These are phyloP conservation scores for Amaranthus hypochondriacus DNA, from an alignment of 148 eudicot species.

Conservation along the genomic window DNA sequence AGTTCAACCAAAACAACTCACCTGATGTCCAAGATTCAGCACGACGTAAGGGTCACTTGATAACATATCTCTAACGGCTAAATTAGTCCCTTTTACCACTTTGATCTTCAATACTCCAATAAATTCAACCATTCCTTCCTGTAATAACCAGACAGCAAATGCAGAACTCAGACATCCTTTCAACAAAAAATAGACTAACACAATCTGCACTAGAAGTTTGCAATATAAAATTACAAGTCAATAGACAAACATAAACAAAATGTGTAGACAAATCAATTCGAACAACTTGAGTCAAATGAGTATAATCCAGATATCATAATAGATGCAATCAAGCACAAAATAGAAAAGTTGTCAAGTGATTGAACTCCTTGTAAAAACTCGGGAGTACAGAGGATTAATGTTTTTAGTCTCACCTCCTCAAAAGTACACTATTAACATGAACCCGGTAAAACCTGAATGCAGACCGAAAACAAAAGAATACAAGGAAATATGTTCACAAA, in stretches of 20 bases:
- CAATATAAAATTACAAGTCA: neutral
- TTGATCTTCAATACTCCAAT: conserved; percentile 74
- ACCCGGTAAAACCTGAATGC: neutral
- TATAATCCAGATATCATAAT: neutral
- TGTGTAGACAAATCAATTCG: neutral
- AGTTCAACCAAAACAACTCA: conserved; percentile 25
- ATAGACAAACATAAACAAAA: neutral
- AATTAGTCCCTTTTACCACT: conserved; percentile 79
- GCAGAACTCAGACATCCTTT: neutral
- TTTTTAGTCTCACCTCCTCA: neutral
- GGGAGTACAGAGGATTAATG: no score
- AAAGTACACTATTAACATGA: no score
- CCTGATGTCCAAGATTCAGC: conserved; percentile 81
- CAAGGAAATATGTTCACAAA: neutral
- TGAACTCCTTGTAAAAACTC: no score
- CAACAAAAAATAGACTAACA: neutral
- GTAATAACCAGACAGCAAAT: conserved; percentile 14
- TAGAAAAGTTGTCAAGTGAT: no score
- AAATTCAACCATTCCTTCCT: conserved; percentile 90
- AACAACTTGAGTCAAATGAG: neutral
- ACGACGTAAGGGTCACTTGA: conserved; percentile 94
- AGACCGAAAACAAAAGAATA: neutral
- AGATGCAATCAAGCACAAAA: neutral
- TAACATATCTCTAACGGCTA: conserved; percentile 88
- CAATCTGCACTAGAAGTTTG: neutral